Evolutionary conservation across 768 basidiomycete species (phyloP).

Genomic region (Tylopilus balloui): DNA sequence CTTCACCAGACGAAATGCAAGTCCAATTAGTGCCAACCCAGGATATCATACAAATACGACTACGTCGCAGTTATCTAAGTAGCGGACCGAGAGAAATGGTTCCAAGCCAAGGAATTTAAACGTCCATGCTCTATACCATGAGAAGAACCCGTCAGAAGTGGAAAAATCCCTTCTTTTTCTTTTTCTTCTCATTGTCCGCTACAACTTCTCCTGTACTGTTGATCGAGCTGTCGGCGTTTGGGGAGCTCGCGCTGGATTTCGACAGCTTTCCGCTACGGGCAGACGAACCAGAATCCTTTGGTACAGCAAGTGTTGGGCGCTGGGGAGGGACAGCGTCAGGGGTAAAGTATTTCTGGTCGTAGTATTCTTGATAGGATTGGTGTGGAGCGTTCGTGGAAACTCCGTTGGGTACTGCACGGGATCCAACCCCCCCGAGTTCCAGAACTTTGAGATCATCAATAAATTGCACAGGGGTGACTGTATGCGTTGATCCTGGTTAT

Average conservation of each 20-base stretch:
- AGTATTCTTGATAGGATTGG: constrained; percentile 66
- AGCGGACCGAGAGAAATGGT: neutral
- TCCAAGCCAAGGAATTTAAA: neutral
- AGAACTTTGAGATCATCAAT: constrained; percentile 84
- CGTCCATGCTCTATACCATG: neutral
- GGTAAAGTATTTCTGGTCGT: constrained; percentile 72
- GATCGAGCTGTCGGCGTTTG: constrained; percentile 48
- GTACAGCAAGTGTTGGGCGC: constrained; percentile 22
- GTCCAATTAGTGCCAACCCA: constrained; percentile 9
- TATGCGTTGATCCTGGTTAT: constrained; percentile 79
- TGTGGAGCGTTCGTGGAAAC: constrained; percentile 45
- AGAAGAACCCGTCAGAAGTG: constrained; percentile 42
- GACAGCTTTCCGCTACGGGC: constrained; percentile 21
- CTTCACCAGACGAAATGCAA: neutral
- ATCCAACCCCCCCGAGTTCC: constrained; percentile 84
- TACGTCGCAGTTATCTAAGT: neutral
- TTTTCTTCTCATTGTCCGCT: constrained; percentile 58
- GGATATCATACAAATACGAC: constrained; percentile 11
- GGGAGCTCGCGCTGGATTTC: constrained; percentile 43
- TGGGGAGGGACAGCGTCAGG: constrained; percentile 32
- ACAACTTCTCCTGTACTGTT: constrained; percentile 35
- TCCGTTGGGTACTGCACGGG: constrained; percentile 66
- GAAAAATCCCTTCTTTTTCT: constrained; percentile 73
- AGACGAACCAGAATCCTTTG: constrained; percentile 23
- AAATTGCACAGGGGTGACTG: constrained; percentile 77